A percentile compares a stretch with the other conserved stretches of the same genome.
Evolutionary conservation across 352 stramenopile genomes (phyloP).

Genomic region (Peronosclerospora sorghi): DNA sequence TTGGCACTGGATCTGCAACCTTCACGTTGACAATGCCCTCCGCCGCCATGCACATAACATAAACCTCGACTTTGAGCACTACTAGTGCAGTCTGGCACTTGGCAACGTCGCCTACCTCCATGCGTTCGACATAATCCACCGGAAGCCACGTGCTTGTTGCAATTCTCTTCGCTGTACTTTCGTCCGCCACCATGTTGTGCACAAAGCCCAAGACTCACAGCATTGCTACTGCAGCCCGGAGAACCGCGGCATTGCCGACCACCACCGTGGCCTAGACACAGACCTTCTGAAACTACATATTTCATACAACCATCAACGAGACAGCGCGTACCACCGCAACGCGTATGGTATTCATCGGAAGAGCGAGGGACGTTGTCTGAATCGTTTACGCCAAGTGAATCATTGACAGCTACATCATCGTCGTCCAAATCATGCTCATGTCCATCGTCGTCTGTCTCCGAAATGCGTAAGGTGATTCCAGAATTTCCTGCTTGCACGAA

Average conservation of each 20-base stretch:
- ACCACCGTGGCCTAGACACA: conserved; percentile 57
- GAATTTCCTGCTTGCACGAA: conserved; percentile 1
- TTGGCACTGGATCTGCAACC: conserved; percentile 73
- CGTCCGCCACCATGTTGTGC: conserved; percentile 59
- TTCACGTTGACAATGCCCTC: conserved; percentile 59
- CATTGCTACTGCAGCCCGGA: conserved; percentile 31
- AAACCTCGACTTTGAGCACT: conserved; percentile 71
- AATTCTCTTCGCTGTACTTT: conserved; percentile 54
- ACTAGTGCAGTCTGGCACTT: conserved; percentile 58
- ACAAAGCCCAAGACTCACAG: conserved; percentile 49
- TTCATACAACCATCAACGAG: conserved; percentile 35
- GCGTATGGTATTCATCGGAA: conserved; percentile 31
- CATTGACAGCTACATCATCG: conserved; percentile 8
- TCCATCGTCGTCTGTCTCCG: conserved; percentile 19
- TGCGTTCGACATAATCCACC: conserved; percentile 69
- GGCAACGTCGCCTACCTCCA: conserved; percentile 63
- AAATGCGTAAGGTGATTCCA: conserved; percentile 8
- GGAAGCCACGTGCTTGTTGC: conserved; percentile 70
- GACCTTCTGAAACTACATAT: conserved; percentile 48
- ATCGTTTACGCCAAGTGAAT: background rate
- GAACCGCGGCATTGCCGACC: conserved; percentile 32
- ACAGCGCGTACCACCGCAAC: conserved; percentile 56
- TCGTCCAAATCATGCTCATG: conserved; percentile 6
- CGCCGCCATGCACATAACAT: conserved; percentile 77
- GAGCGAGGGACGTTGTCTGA: conserved; percentile 7